A percentile compares a stretch with the other conserved stretches of the same genome.
Evolutionary conservation across 2,329 filamentous ascomycete species (phyloP).

Genomic region (Diaporthe vaccinii): DNA sequence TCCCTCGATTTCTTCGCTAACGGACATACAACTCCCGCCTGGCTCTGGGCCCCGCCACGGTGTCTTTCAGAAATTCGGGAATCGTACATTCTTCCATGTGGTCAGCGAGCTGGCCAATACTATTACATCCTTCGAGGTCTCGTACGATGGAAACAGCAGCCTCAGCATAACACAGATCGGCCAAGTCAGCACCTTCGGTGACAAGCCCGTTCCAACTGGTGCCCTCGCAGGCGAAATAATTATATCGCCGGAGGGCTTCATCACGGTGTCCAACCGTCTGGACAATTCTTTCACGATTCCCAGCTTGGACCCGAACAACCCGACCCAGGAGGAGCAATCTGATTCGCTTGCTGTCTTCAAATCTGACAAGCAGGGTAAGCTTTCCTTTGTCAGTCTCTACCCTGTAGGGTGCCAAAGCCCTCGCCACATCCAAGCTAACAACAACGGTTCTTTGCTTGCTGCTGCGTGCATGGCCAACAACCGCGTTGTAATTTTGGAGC

Average conservation of each 20-base stretch:
- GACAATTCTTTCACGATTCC: neutral
- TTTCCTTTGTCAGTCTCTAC: constrained; percentile 3
- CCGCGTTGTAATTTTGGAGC: neutral
- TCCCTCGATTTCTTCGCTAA: neutral
- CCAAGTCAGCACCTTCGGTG: neutral
- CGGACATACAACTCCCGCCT: neutral
- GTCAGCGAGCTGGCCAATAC: neutral
- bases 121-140: neutral
- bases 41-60: constrained; percentile 3
- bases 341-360: constrained; percentile 19
- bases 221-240: constrained; percentile 14
- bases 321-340: neutral
- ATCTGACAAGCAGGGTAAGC: neutral
- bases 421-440: neutral
- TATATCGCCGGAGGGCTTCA: neutral
- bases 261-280: neutral
- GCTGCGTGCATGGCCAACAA: constrained; percentile 1
- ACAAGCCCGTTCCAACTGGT: neutral
- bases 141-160: neutral
- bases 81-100: neutral
- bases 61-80: neutral
- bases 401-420: neutral
- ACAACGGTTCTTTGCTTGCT: neutral
- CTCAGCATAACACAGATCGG: neutral
- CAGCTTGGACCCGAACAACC: neutral